Percentiles rank a stretch among this genome's conserved stretches.
phyloP scores from a whole-genome alignment of 306 rosid species.

The Cyamopsis tetragonoloba region DNA sequence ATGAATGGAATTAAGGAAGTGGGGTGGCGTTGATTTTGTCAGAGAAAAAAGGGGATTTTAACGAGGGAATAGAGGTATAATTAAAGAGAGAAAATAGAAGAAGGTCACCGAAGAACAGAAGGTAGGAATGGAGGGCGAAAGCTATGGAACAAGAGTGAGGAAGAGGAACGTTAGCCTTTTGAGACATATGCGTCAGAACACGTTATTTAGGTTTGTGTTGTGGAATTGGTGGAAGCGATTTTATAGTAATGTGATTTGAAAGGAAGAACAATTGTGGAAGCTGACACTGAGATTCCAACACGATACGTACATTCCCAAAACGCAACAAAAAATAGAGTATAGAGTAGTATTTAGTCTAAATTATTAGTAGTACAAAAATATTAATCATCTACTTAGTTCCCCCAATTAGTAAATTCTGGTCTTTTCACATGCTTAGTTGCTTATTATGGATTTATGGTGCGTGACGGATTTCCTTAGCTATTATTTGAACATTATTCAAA shows the following conservation, averaged over 20 bases:
- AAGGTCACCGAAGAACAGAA: slow-evolving; percentile 44
- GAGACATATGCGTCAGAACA: slow-evolving; percentile 37
- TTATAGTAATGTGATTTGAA: slow-evolving; percentile 1
- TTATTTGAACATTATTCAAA: background rate
- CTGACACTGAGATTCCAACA: no score
- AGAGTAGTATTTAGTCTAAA: no score
- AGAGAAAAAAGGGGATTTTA: no score
- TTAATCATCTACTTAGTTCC: no score
- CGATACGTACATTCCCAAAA: no score
- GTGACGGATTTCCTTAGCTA: background rate
- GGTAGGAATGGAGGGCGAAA: slow-evolving; percentile 51
- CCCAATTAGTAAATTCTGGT: background rate
- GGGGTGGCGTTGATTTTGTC: slow-evolving; percentile 21
- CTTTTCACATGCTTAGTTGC: background rate
- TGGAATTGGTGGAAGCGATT: background rate
- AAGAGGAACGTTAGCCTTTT: slow-evolving; percentile 44
- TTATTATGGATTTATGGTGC: background rate
- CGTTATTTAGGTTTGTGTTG: background rate
- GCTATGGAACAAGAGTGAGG: slow-evolving; percentile 48
- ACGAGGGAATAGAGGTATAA: no score
- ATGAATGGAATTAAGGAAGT: background rate
- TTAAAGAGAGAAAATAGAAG: background rate
- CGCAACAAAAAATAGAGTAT: background rate
- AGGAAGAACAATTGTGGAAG: background rate
- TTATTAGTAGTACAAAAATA: no score